A percentile compares a stretch with the other conserved stretches of the same genome.
These are phyloP conservation scores for Suillus weaverae DNA, from an alignment of 768 basidiomycete species.

Conservation along the genomic window DNA sequence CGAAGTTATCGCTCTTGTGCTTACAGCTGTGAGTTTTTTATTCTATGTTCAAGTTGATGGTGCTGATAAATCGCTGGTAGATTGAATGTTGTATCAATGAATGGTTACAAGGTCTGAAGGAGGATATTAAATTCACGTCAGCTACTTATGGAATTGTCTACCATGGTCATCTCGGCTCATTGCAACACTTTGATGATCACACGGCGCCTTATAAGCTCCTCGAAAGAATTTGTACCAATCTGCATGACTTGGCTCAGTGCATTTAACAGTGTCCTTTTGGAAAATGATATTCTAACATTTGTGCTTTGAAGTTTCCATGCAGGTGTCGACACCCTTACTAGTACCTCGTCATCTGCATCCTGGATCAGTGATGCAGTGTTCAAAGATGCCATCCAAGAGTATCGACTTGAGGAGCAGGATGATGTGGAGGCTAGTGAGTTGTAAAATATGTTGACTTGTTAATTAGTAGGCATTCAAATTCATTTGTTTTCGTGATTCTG, in stretches of 20 bases:
- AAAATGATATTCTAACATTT: too few relatives aligned
- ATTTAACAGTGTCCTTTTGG: background rate
- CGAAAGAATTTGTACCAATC: background rate
- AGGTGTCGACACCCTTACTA: too few relatives aligned
- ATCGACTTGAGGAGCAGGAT: constrained; percentile 1
- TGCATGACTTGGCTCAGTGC: constrained; percentile 5
- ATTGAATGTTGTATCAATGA: constrained; percentile 15
- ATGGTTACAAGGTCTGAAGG: constrained; percentile 10
- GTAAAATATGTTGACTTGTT: background rate
- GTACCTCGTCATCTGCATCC: too few relatives aligned
- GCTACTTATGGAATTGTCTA: constrained; percentile 10
- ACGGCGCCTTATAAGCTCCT: constrained; percentile 4
- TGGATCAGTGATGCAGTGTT: background rate
- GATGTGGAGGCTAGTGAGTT: background rate
- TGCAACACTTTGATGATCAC: constrained; percentile 7
- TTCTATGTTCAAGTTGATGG: too few relatives aligned
- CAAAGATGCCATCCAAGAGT: too few relatives aligned
- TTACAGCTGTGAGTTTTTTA: background rate
- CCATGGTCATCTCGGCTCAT: constrained; percentile 3
- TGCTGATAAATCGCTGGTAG: constrained; percentile 1
- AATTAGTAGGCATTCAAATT: background rate
- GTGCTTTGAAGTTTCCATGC: too few relatives aligned
- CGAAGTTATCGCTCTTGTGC: constrained; percentile 6
- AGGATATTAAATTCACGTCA: constrained; percentile 9
- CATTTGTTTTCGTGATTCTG: background rate